These are phyloP conservation scores for Lactarius trivialis DNA, from an alignment of 768 basidiomycete species.

Conservation along the genomic window DNA sequence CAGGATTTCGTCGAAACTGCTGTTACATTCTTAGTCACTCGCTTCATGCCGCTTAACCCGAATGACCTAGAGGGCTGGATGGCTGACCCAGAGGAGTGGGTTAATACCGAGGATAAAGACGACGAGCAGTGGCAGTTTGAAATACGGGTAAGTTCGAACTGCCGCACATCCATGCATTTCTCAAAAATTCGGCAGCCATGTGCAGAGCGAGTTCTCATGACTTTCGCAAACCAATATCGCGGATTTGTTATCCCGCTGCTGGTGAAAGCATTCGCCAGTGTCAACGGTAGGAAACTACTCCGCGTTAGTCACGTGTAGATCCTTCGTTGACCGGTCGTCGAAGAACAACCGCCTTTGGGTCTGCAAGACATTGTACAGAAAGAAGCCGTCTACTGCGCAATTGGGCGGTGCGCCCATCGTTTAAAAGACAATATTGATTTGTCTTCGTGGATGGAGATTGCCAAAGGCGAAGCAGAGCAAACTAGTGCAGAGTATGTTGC, in stretches of 20 bases:
- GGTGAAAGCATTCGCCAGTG: conserved; percentile 48
- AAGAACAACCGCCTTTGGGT: conserved; percentile 43
- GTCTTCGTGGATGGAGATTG: conserved; percentile 58
- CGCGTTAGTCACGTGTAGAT: background rate
- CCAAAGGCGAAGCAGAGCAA: conserved; percentile 50
- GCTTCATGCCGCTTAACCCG: conserved; percentile 79
- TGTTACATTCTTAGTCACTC: conserved; percentile 68
- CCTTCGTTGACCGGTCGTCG: background rate
- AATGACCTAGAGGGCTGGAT: conserved; percentile 80
- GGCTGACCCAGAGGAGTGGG: conserved; percentile 91
- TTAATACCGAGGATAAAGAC: conserved; percentile 82
- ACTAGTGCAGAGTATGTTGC: conserved; percentile 49
- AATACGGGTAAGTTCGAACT: conserved; percentile 55
- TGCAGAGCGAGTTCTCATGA: conserved; percentile 86
- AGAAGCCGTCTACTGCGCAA: conserved; percentile 82
- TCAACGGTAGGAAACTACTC: conserved; percentile 45
- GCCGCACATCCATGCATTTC: background rate
- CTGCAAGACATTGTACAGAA: conserved; percentile 64
- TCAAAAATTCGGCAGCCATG: conserved; percentile 55
- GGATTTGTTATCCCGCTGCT: conserved; percentile 66
- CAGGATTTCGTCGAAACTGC: conserved; percentile 67
- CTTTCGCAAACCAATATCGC: conserved; percentile 62
- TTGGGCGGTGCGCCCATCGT: conserved; percentile 71
- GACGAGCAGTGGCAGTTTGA: conserved; percentile 93
- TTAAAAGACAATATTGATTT: conserved; percentile 63